Base-by-base conservation (phyloP, 2,329 filamentous ascomycete genomes). In the Lachnellula cervina region DNA sequence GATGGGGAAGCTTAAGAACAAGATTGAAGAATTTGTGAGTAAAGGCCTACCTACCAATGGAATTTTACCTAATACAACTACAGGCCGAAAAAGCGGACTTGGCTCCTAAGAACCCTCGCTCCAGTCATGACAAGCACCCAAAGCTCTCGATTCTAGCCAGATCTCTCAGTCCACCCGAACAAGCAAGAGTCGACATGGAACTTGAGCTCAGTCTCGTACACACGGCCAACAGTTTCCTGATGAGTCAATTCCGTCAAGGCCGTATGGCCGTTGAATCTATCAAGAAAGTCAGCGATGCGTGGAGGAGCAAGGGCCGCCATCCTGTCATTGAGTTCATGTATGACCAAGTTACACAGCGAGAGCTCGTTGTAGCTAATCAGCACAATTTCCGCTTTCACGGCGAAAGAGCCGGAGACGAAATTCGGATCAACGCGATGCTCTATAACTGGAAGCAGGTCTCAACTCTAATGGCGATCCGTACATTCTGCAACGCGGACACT, bases 311-410 rank as follows among this genome's bases (percentile, higher is more conserved):
- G 55, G 77, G 77, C 49, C 69, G 77, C 11, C 73, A 76, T 16
- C 70, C 72, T 42, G 77, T 80, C 21, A 68, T 73, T 8, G 75
- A 80, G 56, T 81, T 81, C 62, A 73, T 75, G 59, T 81, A 78
- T 60, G 77, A 80, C 62, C 75, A 79, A 64, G 65, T 66, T 19
- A 80, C 76, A 8, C 78, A 81, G 61, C 71, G 73, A 11, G 71
- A 76, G 19, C 65, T 81, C 5, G 73, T 81, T 54, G 60, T 71
- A 11, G 66, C 70, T 46, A 79, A 80, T 58, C 67, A 77, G 48
- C 67, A 72, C 16, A 72, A 66, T 6, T 69, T 81, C 58, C 65
- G 69, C 7, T 80, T 81, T 61, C 70, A 74, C 48, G 76, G 76
- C 7, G 68, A 72, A 16, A 68, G 68, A 46, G 69, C 73, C 19